Evolutionary conservation across 345 rosid genomes (phyloP).

Genomic region (Camelina laxa): DNA sequence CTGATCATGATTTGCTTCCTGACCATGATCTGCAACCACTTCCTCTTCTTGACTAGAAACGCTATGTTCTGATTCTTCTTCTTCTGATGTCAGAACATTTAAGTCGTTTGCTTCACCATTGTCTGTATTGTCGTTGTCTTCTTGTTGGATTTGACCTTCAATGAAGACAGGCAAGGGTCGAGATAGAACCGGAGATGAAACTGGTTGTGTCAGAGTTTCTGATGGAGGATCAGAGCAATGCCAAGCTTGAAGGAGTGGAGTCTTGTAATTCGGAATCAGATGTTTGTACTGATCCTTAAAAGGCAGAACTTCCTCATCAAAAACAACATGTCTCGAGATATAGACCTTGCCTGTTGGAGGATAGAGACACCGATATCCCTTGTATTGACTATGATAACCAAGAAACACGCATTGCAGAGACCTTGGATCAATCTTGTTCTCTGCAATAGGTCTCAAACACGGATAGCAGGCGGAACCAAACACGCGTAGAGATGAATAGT

Average conservation of each 20-base stretch:
- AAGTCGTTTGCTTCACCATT: no score
- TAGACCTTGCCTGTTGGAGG: neutral
- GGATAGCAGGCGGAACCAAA: neutral
- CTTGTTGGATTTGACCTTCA: no score
- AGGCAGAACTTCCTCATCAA: neutral
- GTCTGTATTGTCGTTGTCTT: no score
- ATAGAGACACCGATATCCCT: neutral
- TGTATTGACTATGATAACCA: neutral
- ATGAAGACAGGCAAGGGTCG: no score
- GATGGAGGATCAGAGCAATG: no score
- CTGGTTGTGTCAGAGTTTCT: no score
- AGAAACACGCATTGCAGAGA: neutral
- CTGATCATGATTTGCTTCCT: no score
- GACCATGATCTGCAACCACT: no score
- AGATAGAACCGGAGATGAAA: no score
- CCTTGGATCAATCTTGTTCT: neutral
- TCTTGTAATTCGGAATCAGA: rapidly evolving
- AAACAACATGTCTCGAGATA: neutral
- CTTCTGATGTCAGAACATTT: no score
- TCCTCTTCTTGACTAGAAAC: no score
- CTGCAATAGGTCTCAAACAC: rapidly evolving
- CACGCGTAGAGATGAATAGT: rapidly evolving
- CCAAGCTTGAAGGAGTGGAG: neutral
- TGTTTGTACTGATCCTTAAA: neutral
- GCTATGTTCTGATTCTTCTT: no score